Evolutionary conservation across 2,329 filamentous ascomycete genomes (phyloP), one percentile per base, ranked within the genome.

Genomic region (Falciphora oryzae): DNA sequence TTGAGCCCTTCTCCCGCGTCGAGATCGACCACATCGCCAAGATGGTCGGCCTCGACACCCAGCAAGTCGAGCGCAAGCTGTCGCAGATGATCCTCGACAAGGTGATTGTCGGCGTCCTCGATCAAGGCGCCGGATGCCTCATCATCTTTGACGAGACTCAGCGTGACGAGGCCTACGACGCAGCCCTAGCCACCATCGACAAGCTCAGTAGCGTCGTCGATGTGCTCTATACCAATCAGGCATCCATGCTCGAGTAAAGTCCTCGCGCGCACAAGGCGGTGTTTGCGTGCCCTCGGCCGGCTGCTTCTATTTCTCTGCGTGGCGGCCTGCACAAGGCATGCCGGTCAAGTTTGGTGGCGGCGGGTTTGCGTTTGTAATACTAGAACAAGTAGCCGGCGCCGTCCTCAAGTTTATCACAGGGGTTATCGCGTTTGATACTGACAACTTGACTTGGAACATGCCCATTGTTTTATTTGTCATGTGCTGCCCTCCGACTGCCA

Each of bases 11-110:
- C 81, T 96, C 92, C 73, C 88, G 93, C 67, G 95, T 99, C 64
- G 95, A 99, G 80, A 96, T 99, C 72, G 90, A 89, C 71, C 95
- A 99, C 76, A 92, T 99, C 72, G 94, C 95, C 70, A 93, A 95
- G 82, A 96, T 98, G 90, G 95, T 99, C 63, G 93, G 94, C 56
- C 84, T 99, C 67, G 95, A 98, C 76, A 96, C 92, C 31, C 89
- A 92, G 77, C 94, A 98, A 81, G 95, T 99, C 66, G 96, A 99
- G 86, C 88, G 93, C 72, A 99, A 99, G 84, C 84, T 99, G 68
- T 96, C 92, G 59, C 96, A 99, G 84, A 99, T 99, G 96, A 99
- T 99, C 74, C 85, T 99, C 66, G 95, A 99, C 81, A 97, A 97
- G 83, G 92, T 98, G 73, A 98, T 99, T 74, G 92, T 97, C 70